Conservation (phyloP, 2,329 filamentous ascomycete species). For the Sclerotinia subarctica region DNA sequence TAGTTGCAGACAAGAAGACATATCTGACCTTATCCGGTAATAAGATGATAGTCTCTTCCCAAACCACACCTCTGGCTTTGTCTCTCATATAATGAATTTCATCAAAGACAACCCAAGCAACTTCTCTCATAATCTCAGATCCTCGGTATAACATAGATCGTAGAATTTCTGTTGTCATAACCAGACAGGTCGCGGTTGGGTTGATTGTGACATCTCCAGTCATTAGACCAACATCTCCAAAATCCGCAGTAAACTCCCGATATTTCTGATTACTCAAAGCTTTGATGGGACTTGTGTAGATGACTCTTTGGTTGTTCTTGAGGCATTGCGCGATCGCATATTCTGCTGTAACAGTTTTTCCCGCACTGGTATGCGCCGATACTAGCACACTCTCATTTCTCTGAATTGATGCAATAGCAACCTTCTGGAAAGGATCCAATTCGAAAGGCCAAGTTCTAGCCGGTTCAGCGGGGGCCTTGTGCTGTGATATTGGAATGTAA, state of each 20-base stretch:
- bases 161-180: constrained; percentile 99
- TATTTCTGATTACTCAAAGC: constrained; percentile 98
- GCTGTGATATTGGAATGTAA: constrained; percentile 90
- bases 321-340: constrained; percentile 97
- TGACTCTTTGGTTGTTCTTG: constrained; percentile 95
- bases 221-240: constrained; percentile 97
- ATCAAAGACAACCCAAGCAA: constrained; percentile 97
- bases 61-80: constrained; percentile 90
- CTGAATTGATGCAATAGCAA: constrained; percentile 92
- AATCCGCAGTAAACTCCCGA: constrained; percentile 90
- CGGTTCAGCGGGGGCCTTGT: constrained; percentile 83
- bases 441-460: constrained; percentile 84
- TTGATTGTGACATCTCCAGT: constrained; percentile 99
- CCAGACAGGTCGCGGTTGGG: constrained; percentile 92
- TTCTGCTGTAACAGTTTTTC: constrained; percentile 97
- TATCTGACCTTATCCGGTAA: constrained; percentile 98
- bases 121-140: constrained; percentile 99
- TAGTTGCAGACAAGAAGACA: constrained; percentile 96
- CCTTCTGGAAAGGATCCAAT: constrained; percentile 94
- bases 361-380: constrained; percentile 94
- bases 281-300: constrained; percentile 99
- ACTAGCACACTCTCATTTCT: constrained; percentile 94
- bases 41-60: constrained; percentile 98
- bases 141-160: constrained; percentile 97
- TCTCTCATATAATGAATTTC: constrained; percentile 99